phyloP scores from a whole-genome alignment of 352 stramenopile species.

The Pythium apleroticum region DNA sequence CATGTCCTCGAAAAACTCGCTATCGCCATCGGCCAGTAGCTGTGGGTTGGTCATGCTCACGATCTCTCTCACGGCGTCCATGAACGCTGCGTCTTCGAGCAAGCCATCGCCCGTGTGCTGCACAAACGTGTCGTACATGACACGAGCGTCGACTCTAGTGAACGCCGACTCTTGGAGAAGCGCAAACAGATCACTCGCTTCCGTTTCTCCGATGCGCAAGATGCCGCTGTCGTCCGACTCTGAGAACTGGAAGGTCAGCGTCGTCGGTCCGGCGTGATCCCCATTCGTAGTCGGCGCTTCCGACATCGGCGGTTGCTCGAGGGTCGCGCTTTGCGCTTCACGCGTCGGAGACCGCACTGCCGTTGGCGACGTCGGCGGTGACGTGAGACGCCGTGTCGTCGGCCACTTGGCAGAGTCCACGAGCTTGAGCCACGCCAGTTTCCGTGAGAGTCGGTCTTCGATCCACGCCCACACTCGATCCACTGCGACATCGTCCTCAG shows the following conservation, averaged over 20 bases:
- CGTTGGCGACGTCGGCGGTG: constrained; percentile 16
- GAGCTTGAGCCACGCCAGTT: constrained; percentile 68
- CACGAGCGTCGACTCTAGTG: constrained; percentile 63
- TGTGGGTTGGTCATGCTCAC: constrained; percentile 72
- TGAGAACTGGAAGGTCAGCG: constrained; percentile 71
- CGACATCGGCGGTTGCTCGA: constrained; percentile 9
- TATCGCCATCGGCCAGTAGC: constrained; percentile 76
- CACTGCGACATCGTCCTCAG: constrained; percentile 23
- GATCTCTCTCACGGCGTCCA: constrained; percentile 78
- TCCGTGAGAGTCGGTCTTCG: constrained; percentile 48
- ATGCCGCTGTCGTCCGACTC: constrained; percentile 59
- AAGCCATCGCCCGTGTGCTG: constrained; percentile 82
- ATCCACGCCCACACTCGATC: constrained; percentile 65
- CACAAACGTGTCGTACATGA: constrained; percentile 87
- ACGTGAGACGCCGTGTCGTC: constrained; percentile 42
- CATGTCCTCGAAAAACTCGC: constrained; percentile 75
- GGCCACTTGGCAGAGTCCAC: constrained; percentile 74
- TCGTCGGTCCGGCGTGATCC: constrained; percentile 18
- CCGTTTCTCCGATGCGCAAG: constrained; percentile 49
- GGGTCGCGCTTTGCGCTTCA: neutral
- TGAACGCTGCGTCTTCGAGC: constrained; percentile 82
- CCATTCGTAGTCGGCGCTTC: constrained; percentile 24
- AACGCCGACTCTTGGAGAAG: constrained; percentile 67
- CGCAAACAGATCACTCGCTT: constrained; percentile 63
- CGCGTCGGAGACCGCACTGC: too few relatives aligned